Evolutionary conservation across 1,284 basidiomycete species (phyloP).

Genomic region (Mycena sp.): DNA sequence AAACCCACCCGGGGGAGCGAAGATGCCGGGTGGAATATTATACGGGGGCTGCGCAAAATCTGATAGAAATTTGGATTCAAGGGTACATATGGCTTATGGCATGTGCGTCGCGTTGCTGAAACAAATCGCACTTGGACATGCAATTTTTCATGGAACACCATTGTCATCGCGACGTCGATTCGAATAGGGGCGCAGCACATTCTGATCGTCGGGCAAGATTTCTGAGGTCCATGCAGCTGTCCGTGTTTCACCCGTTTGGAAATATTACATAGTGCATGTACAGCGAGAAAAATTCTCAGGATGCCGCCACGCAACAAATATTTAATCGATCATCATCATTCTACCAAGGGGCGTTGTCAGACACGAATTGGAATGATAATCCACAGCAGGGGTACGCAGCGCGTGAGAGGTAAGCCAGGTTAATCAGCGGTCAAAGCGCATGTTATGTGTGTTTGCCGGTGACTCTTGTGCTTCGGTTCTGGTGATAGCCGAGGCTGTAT

Average conservation of each 20-base stretch:
- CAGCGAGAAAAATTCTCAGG: background rate
- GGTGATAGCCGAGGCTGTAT: too few species aligned
- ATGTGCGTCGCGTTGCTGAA: too few species aligned
- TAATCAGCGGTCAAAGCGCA: background rate
- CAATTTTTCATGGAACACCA: background rate
- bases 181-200: background rate
- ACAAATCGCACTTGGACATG: too few species aligned
- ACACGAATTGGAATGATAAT: background rate
- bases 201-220: background rate
- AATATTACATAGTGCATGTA: slow-evolving; percentile 1
- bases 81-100: too few species aligned
- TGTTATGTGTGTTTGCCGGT: too few species aligned
- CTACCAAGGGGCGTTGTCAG: background rate
- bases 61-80: too few species aligned
- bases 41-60: too few species aligned
- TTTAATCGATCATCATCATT: background rate
- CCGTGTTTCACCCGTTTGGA: slow-evolving; percentile 1
- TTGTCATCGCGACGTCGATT: background rate
- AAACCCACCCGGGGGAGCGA: too few species aligned
- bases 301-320: background rate
- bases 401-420: too few species aligned
- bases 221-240: background rate
- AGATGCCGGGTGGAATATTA: too few species aligned
- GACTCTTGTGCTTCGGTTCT: too few species aligned
- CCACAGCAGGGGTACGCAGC: too few species aligned